Evolutionary conservation across 2,329 filamentous ascomycete species (phyloP).

Genomic region (Paraphoma chrysanthemicola): DNA sequence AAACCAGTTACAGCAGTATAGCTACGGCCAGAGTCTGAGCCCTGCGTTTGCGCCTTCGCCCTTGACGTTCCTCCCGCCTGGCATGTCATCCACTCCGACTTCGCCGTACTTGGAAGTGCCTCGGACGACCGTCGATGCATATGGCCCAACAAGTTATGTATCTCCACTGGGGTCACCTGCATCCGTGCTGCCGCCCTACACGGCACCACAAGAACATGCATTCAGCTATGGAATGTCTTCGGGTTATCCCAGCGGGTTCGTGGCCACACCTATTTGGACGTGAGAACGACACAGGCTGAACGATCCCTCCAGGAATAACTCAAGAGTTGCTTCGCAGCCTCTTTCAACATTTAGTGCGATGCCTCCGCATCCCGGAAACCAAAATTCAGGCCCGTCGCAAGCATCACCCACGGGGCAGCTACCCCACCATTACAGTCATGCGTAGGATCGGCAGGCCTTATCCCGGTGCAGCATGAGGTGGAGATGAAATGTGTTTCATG

Average conservation of each 20-base stretch:
- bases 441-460: conserved; percentile 14
- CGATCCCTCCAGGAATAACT: conserved; percentile 49
- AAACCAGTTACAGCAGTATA: conserved; percentile 50
- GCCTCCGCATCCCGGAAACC: conserved; percentile 19
- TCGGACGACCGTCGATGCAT: conserved; percentile 41
- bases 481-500: conserved; percentile 8
- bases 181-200: conserved; percentile 41
- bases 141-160: conserved; percentile 39
- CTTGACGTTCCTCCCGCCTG: conserved; percentile 48
- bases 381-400: conserved; percentile 14
- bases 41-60: conserved; percentile 59
- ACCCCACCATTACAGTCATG: conserved; percentile 28
- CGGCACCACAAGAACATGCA: conserved; percentile 49
- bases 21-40: conserved; percentile 53
- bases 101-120: conserved; percentile 57
- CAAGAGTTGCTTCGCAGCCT: conserved; percentile 36
- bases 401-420: conserved; percentile 21
- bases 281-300: conserved; percentile 49
- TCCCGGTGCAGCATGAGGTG: conserved; percentile 1
- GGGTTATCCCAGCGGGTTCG: conserved; percentile 53
- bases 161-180: conserved; percentile 47
- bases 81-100: conserved; percentile 40
- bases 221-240: conserved; percentile 50
- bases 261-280: conserved; percentile 52
- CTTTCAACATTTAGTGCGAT: conserved; percentile 26